Percentiles rank a stretch among this genome's conserved stretches.
Evolutionary conservation across 176 grass and related monocot species (phyloP).

Genomic region (Phoenix roebelenii): DNA sequence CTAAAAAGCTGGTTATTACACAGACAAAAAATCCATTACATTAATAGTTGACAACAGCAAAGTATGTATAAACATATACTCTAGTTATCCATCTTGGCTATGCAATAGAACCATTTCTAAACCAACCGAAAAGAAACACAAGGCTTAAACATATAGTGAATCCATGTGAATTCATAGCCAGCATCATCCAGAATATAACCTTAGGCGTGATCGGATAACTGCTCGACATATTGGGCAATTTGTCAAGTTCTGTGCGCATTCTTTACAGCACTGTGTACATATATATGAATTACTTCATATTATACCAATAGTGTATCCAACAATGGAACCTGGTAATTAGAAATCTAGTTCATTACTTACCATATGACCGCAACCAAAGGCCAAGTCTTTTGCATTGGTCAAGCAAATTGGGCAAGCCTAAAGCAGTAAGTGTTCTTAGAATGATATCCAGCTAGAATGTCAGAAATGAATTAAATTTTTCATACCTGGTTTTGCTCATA

Average conservation of each 20-base stretch:
- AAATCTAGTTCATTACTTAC: conserved; percentile 22
- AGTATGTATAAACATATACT: no score
- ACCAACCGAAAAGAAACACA: no score
- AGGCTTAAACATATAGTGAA: no score
- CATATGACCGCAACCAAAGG: conserved; percentile 86
- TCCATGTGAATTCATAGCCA: no score
- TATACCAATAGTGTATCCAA: not conserved
- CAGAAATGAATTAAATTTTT: no score
- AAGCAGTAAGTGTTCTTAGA: not conserved
- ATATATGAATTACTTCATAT: not conserved
- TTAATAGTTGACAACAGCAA: no score
- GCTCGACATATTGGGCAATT: conserved; percentile 87
- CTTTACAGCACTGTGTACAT: conserved; percentile 61
- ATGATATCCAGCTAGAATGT: no score
- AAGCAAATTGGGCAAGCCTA: conserved; percentile 85
- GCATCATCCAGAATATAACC: conserved; percentile 60
- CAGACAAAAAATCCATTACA: no score
- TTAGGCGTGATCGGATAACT: conserved; percentile 52
- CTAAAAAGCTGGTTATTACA: no score
- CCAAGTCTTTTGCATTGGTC: conserved; percentile 66
- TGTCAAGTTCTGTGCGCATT: conserved; percentile 62
- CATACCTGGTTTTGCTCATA: conserved; percentile 42
- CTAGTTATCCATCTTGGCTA: no score
- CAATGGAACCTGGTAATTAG: not conserved
- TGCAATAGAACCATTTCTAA: no score